Conservation (phyloP, 192 early-diverging fungal genomes). For the Geranomyces michiganensis region DNA sequence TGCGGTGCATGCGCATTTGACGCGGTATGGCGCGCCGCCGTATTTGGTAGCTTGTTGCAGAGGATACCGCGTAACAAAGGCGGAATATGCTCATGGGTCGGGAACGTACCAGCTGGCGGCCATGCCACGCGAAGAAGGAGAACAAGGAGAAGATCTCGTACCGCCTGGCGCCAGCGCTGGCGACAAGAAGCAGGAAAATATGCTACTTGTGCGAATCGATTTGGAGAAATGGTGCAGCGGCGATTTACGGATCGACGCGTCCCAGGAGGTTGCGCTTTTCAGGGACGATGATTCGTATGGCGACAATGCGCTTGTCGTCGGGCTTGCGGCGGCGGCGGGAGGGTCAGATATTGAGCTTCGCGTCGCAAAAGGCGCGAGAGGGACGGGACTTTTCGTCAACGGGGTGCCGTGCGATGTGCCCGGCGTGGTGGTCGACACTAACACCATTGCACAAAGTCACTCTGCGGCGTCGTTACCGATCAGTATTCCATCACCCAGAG, state of each 20-base stretch:
- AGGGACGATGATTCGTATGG: constrained; percentile 15
- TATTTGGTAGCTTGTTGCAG: neutral
- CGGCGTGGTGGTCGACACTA: neutral
- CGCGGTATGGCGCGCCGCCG: constrained; percentile 20
- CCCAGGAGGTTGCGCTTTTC: too few relatives aligned
- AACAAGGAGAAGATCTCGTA: too few relatives aligned
- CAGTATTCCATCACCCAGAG: neutral
- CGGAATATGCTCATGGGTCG: constrained; percentile 3
- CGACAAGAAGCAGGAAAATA: neutral
- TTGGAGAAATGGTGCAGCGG: constrained; percentile 18
- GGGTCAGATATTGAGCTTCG: constrained; percentile 5
- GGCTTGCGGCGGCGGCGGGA: neutral
- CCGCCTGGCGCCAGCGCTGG: too few relatives aligned
- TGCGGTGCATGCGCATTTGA: constrained; percentile 24
- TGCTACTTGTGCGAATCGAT: constrained; percentile 10
- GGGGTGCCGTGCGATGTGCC: neutral
- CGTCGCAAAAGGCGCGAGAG: constrained; percentile 12
- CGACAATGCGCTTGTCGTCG: neutral
- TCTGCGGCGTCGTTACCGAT: constrained; percentile 10
- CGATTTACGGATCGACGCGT: constrained; percentile 10
- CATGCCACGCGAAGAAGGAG: neutral
- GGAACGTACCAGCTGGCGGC: neutral
- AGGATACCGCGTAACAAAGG: neutral
- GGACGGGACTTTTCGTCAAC: constrained; percentile 17
- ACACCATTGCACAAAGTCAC: neutral